Evolutionary conservation across 345 rosid genomes (phyloP).

Genomic region (Pistacia vera): DNA sequence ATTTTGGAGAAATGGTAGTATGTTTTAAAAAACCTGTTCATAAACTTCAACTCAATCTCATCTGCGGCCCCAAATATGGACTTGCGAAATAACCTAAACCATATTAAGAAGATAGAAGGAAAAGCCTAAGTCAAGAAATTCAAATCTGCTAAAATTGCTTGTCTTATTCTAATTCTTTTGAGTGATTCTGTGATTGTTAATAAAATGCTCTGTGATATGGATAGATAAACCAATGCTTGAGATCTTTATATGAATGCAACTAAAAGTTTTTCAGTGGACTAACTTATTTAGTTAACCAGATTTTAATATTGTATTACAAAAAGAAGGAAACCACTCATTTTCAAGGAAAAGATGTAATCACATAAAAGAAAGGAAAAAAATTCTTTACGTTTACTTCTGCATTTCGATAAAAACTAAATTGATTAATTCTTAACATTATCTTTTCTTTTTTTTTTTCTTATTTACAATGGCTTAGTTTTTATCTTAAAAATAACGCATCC

Average conservation of each 20-base stretch:
- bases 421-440: too few species aligned
- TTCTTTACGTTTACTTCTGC: neutral
- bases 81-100: conserved; percentile 83
- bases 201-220: neutral
- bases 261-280: neutral
- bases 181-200: neutral
- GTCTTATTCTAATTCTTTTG: neutral
- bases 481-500: neutral
- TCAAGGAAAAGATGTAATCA: neutral
- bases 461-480: too few species aligned
- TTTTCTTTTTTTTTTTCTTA: too few species aligned
- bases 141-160: neutral
- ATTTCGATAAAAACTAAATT: too few species aligned
- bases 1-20: neutral
- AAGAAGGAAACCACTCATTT: neutral
- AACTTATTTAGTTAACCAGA: neutral
- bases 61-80: conserved; percentile 94
- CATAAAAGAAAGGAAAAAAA: neutral
- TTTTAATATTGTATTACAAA: neutral
- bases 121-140: conserved; percentile 14
- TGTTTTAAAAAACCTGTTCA: conserved; percentile 70
- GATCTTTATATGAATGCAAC: neutral
- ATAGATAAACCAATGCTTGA: neutral
- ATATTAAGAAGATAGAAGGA: conserved; percentile 13
- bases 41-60: conserved; percentile 89